Conservation (phyloP, 345 rosid genomes). For the Viola odorata region DNA sequence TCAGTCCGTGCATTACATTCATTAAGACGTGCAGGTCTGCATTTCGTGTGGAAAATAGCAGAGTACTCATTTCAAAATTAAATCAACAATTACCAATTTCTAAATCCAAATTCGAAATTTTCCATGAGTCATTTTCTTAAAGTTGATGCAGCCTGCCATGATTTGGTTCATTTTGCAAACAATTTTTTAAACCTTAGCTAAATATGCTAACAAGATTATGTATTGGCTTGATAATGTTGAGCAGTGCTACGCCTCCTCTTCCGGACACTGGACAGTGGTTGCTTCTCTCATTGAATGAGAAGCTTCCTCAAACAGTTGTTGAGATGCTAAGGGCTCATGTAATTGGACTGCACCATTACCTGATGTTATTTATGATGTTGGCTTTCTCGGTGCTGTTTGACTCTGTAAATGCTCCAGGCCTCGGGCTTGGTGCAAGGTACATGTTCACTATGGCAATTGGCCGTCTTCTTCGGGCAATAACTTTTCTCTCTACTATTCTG, state of each 20-base stretch:
- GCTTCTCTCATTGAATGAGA: constrained; percentile 78
- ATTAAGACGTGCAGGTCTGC: too few relatives aligned
- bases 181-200: constrained; percentile 6
- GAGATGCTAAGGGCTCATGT: constrained; percentile 75
- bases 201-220: constrained; percentile 5
- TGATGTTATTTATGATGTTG: constrained; percentile 84
- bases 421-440: constrained; percentile 86
- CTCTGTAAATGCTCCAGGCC: constrained; percentile 83
- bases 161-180: constrained; percentile 1
- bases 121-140: background rate
- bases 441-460: constrained; percentile 92
- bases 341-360: constrained; percentile 74
- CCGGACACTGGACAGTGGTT: constrained; percentile 97
- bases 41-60: too few relatives aligned
- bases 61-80: too few relatives aligned
- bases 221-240: constrained; percentile 24
- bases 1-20: too few relatives aligned
- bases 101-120: too few relatives aligned
- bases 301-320: constrained; percentile 61
- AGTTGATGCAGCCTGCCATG: background rate
- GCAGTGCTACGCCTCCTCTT: constrained; percentile 69
- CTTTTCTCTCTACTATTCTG: constrained; percentile 76
- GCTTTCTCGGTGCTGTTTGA: constrained; percentile 82
- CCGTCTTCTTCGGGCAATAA: constrained; percentile 84
- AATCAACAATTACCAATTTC: too few relatives aligned